These are phyloP conservation scores for Pneumocystis canis DNA, from an alignment of 1,139 yeast species.

Conservation along the genomic window DNA sequence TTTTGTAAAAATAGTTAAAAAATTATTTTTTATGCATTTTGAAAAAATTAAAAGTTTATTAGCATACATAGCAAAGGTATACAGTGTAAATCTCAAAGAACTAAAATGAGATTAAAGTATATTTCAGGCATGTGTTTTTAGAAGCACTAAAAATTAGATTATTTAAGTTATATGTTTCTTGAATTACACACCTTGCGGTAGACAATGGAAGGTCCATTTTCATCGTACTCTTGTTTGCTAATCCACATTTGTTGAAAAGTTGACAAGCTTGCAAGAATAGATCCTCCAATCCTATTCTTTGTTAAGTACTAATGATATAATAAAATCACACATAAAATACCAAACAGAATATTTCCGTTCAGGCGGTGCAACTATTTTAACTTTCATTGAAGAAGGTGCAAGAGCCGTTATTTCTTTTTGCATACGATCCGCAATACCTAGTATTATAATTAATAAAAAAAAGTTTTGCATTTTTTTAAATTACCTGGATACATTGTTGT, in stretches of 20 bases:
- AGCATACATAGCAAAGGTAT: not conserved
- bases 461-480: conserved; percentile 73
- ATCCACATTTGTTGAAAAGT: conserved; percentile 99
- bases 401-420: conserved; percentile 98
- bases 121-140: not conserved
- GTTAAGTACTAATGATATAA: not conserved
- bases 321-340: conserved; percentile 22
- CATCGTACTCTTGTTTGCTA: conserved; percentile 98
- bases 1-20: not conserved
- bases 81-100: not conserved
- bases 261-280: conserved; percentile 93
- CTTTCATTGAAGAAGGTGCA: conserved; percentile 99
- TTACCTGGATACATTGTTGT: conserved; percentile 24
- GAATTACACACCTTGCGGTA: conserved; percentile 57
- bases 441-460: conserved; percentile 90
- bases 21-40: not conserved
- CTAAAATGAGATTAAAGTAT: not conserved
- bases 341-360: conserved; percentile 99
- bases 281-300: conserved; percentile 64
- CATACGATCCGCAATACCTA: conserved; percentile 99
- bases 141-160: not conserved
- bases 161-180: not conserved
- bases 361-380: conserved; percentile 98
- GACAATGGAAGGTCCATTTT: conserved; percentile 98
- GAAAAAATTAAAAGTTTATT: not conserved